Base-by-base conservation (phyloP, 345 rosid genomes). In the Alliaria petiolata region DNA sequence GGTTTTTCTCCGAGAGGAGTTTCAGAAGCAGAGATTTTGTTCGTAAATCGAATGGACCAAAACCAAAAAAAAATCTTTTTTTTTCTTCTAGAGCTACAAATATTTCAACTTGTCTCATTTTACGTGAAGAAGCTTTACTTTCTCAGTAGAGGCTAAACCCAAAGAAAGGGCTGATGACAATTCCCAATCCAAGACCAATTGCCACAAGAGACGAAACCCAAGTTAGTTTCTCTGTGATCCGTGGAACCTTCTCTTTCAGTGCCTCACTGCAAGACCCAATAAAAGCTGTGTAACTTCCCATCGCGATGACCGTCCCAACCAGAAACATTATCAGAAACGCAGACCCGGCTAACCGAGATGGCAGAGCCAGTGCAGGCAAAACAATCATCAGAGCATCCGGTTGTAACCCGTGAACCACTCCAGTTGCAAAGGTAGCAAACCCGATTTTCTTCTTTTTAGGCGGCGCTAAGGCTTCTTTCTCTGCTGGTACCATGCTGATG, bases 311-410 rank as follows among this genome's bases (percentile, higher is more conserved):
- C 0, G 99, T 95, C 12, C 96, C 99, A 25, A 88, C 44, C 67
- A 95, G 75, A 82, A 95, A 89, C 98, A 95, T 95, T 12, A 81
- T 54, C 12, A 95, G 86, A 84, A 92, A 95, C 10, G 96, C 97
- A 46, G 93, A 89, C 35, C 99, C 96, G 0, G 97, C 97, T 64
- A 88, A 25, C 4, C 97, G 90, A 52, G 99, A 95, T 33, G 99
- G 98, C 66, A 95, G 72, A 44, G 98, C 98, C 13, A 95, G 85
- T 25, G 98, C 98, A 4, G 98, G 98, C 83, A 95, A 71, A 40
- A 95, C 88, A 85, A 89, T 95, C 99, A 95, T 87, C 65, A 92
- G 72, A 5, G 98, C 99, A 78, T 95, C 99, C 0, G 98, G 98
- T 59, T 95, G 98, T 70, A 95, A 60, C 42, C 99, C 99, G 0